Base-by-base conservation (phyloP, 2,329 filamentous ascomycete genomes). In the Cryphonectria carpinicola region DNA sequence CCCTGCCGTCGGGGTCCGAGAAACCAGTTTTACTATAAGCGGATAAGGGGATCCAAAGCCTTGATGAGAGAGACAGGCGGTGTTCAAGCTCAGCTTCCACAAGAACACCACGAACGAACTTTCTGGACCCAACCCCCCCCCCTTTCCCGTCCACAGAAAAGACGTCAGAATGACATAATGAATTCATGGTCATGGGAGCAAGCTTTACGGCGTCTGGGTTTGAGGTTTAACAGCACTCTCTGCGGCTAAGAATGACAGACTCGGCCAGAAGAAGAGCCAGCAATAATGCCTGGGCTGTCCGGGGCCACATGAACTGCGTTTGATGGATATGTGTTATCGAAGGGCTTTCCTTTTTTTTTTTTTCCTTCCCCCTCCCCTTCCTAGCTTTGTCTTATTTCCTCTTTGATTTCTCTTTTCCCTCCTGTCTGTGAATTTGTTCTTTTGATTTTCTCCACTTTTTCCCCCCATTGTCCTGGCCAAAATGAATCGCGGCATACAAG, bases 1-100 rank as follows among this genome's bases (percentile, higher is more conserved):
- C 75, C 37, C 56, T 71, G 58, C 71, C 71, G 28, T 73, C 71
- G 41, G 66, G 71, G 32, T 69, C 70, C 43, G 73, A 75, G 71
- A 76, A 77, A 72, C 69, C 70, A 10, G 61, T 67, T 39, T 62
- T 71, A 69, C 25, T 69, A 41, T 37, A 37, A 37, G 32, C 37
- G 17, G 7, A 39, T 35, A 39, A 28, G 28, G 28, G 37, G 37
- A 39, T 39, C 37, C 37, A 11, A 39, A 39, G 11, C 37, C 10
- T 8, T 10, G 8, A 39, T 39, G 37, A 39, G 37, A 11, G 58
- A n/a, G 19, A 37, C 22, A 37, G 32, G 64, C 49, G 13, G 49
- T 46, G 14, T 67, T 37, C 37, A 67, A 35, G 19, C 19, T 35
- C 43, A 41, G 52, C 49, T 43, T 28, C 13, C 19, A 49, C 46